Conservation (phyloP, 2,329 filamentous ascomycete genomes). For the Akanthomyces muscarius region DNA sequence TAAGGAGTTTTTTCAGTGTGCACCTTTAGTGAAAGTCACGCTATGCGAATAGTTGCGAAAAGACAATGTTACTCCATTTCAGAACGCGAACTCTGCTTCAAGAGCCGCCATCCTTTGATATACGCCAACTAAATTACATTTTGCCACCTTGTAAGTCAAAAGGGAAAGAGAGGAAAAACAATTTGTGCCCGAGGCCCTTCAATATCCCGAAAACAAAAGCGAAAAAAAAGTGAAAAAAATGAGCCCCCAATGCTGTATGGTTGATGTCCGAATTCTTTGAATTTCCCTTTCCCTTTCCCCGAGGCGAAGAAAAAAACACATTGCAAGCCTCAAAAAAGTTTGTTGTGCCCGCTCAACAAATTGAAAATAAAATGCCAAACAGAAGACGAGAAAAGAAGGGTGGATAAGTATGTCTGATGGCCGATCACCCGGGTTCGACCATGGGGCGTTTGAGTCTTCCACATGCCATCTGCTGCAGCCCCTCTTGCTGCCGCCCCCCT, state of each 20-base stretch:
- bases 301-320: neutral
- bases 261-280: neutral
- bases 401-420: conserved; percentile 17
- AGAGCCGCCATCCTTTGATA: neutral
- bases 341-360: conserved; percentile 11
- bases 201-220: neutral
- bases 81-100: neutral
- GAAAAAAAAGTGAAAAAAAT: neutral
- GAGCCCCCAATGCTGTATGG: conserved; percentile 7
- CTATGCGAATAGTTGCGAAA: neutral
- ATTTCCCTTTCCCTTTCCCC: neutral
- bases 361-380: conserved; percentile 8
- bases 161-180: neutral
- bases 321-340: neutral
- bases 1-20: no score
- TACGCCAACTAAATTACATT: conserved; percentile 8
- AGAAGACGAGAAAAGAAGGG: neutral
- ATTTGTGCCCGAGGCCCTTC: neutral
- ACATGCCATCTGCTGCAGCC: neutral
- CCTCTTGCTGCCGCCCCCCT: neutral
- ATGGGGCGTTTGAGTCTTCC: neutral
- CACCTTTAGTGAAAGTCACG: no score
- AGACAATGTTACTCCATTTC: neutral
- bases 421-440: neutral
- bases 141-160: conserved; percentile 1